A percentile compares a stretch with the other conserved stretches of the same genome.
Evolutionary conservation across 192 early-diverging fungal genomes (phyloP).

Genomic region (Lobosporangium transversale): DNA sequence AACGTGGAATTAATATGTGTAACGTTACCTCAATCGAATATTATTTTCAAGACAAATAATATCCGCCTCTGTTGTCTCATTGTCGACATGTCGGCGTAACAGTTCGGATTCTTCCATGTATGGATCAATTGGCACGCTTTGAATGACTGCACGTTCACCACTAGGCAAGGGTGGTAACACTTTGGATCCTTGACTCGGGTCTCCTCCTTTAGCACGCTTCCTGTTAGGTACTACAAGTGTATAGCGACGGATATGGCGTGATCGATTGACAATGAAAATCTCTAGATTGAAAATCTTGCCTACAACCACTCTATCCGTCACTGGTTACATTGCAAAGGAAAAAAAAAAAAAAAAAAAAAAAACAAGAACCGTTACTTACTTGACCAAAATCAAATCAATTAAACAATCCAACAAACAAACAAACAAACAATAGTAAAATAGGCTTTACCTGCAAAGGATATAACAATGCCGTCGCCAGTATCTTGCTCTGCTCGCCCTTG

Average conservation of each 20-base stretch:
- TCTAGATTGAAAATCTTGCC: conserved; percentile 65
- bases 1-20: no score
- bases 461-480: conserved; percentile 65
- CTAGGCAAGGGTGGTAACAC: conserved; percentile 56
- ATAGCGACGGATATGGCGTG: conserved; percentile 62
- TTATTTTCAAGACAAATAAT: conserved; percentile 70
- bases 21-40: conserved; percentile 61
- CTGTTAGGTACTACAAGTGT: conserved; percentile 66
- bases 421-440: no score
- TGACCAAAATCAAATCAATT: no score
- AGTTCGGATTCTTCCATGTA: conserved; percentile 68
- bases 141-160: conserved; percentile 25
- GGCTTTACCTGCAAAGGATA: conserved; percentile 62
- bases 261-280: conserved; percentile 66
- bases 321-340: conserved; percentile 13
- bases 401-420: background rate
- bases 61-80: conserved; percentile 68
- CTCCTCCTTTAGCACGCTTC: conserved; percentile 56
- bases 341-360: background rate
- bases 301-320: conserved; percentile 52
- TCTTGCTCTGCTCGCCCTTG: conserved; percentile 56
- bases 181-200: conserved; percentile 52
- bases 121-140: conserved; percentile 62
- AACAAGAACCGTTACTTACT: no score
- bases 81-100: conserved; percentile 62